These are phyloP conservation scores for Mycocentrospora acerina DNA, from an alignment of 2,329 filamentous ascomycete species.

Conservation along the genomic window DNA sequence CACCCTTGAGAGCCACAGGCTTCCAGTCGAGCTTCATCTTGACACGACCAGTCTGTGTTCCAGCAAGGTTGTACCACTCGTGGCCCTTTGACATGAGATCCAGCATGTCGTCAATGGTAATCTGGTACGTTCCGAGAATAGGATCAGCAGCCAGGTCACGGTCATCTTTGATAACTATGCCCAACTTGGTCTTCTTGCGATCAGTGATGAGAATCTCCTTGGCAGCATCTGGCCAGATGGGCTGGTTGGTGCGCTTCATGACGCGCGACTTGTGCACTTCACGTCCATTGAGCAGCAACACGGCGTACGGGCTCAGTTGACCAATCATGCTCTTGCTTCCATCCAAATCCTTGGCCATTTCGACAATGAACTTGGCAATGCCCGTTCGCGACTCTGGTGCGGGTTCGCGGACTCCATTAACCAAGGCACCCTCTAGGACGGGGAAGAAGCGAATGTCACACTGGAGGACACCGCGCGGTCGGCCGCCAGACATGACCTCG, in stretches of 20 bases:
- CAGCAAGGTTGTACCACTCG: constrained; percentile 91
- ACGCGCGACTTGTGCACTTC: constrained; percentile 87
- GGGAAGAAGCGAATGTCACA: constrained; percentile 94
- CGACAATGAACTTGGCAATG: constrained; percentile 88
- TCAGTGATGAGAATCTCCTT: constrained; percentile 97
- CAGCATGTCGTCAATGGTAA: constrained; percentile 91
- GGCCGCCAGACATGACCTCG: constrained; percentile 81
- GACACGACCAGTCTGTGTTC: constrained; percentile 77
- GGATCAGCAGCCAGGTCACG: constrained; percentile 82
- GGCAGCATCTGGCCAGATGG: constrained; percentile 88
- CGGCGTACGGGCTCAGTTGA: constrained; percentile 85
- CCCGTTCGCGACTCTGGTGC: constrained; percentile 89
- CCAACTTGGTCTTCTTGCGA: constrained; percentile 84
- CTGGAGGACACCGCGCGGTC: constrained; percentile 75
- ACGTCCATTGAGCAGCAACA: constrained; percentile 86
- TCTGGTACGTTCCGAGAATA: constrained; percentile 87
- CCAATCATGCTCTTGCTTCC: constrained; percentile 89
- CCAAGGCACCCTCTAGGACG: constrained; percentile 70
- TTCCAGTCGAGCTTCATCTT: constrained; percentile 96
- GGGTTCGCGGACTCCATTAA: constrained; percentile 76
- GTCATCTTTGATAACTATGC: constrained; percentile 93
- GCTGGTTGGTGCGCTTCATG: constrained; percentile 95
- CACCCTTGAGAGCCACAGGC: constrained; percentile 82
- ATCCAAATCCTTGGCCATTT: constrained; percentile 95
- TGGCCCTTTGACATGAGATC: constrained; percentile 89